Conservation (phyloP, 306 rosid species). For the Citrullus mucosospermus region DNA sequence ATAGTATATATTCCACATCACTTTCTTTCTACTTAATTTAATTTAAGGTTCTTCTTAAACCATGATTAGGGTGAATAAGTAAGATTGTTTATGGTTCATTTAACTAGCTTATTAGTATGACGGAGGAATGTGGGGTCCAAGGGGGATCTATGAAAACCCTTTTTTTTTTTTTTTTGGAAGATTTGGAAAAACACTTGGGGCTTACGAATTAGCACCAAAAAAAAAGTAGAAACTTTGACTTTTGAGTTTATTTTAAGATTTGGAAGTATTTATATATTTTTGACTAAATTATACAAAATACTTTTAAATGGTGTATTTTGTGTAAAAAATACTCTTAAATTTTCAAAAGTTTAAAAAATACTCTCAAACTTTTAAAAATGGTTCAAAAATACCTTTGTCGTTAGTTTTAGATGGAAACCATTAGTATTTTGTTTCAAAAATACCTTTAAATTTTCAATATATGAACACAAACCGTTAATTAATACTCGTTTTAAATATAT, state of each 20-base stretch:
- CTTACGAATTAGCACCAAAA: not conserved
- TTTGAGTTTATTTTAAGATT: not conserved
- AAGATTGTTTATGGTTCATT: not conserved
- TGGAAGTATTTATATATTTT: not conserved
- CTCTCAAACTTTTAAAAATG: too few species aligned
- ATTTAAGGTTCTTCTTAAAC: not conserved
- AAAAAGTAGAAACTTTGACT: not conserved
- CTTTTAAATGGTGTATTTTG: too few species aligned
- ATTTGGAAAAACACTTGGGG: not conserved
- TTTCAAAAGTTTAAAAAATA: too few species aligned
- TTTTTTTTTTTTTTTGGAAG: not conserved
- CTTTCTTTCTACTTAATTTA: not conserved
- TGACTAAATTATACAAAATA: too few species aligned
- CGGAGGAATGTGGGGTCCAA: not conserved
- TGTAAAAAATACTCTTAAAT: too few species aligned
- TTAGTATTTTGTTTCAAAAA: too few species aligned
- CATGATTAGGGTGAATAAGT: not conserved
- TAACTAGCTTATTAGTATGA: not conserved
- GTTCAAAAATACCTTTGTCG: too few species aligned
- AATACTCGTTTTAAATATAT: too few species aligned
- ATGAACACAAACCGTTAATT: too few species aligned
- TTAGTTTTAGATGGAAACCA: too few species aligned
- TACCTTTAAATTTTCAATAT: too few species aligned
- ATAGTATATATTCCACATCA: slow-evolving; percentile 1
- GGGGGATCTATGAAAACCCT: not conserved